A percentile compares a stretch with the other conserved stretches of the same genome.
Conservation (phyloP, 2,329 filamentous ascomycete genomes). For the Stemphylium vesicarium region DNA sequence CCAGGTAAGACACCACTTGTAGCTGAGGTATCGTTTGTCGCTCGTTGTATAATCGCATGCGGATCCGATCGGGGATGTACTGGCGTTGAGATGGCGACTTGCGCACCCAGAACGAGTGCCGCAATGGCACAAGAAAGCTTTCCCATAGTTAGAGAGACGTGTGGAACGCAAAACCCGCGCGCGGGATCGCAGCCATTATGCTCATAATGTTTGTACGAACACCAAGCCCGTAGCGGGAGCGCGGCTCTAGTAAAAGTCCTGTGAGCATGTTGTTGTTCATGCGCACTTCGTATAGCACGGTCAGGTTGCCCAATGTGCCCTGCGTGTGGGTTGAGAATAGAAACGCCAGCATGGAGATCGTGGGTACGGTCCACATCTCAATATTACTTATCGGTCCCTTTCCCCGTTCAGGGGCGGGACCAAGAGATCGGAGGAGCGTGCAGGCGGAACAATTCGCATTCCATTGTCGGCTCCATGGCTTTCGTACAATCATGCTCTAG, state of each 20-base stretch:
- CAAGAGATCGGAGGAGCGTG: neutral
- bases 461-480: too few relatives aligned
- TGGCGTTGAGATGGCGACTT: neutral
- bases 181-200: neutral
- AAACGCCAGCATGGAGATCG: slow-evolving; percentile 5
- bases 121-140: slow-evolving; percentile 3
- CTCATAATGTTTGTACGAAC: slow-evolving; percentile 3
- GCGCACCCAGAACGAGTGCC: slow-evolving; percentile 9
- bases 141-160: neutral
- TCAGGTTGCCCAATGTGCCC: neutral
- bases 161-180: neutral
- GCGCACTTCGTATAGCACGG: slow-evolving; percentile 8
- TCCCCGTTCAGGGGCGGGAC: neutral
- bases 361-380: slow-evolving; percentile 4
- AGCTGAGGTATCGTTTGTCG: neutral
- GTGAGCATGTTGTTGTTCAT: neutral
- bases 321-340: neutral
- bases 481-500: too few relatives aligned
- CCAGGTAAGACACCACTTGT: slow-evolving; percentile 2
- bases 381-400: slow-evolving; percentile 5
- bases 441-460: neutral
- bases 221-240: slow-evolving; percentile 5
- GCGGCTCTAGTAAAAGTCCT: neutral
- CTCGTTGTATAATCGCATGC: neutral
- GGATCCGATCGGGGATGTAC: neutral